A percentile compares a stretch with the other conserved stretches of the same genome.
Evolutionary conservation across 2,329 filamentous ascomycete genomes (phyloP).

Genomic region (Biscogniauxia marginata): DNA sequence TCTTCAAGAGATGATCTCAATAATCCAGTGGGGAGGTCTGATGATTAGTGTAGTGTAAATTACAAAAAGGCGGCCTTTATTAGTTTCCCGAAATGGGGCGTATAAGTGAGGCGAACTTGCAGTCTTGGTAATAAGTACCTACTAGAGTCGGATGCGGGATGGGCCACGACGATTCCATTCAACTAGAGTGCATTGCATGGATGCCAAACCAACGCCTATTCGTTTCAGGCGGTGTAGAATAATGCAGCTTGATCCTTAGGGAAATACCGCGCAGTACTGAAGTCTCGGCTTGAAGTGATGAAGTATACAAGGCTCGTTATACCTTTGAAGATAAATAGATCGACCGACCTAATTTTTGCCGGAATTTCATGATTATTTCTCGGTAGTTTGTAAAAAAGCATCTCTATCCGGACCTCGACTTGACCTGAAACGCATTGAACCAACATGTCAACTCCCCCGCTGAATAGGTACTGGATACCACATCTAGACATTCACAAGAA

Average conservation of each 20-base stretch:
- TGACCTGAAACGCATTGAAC: slow-evolving; percentile 5
- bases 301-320: not conserved
- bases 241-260: slow-evolving; percentile 6
- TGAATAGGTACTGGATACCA: slow-evolving; percentile 63
- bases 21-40: not conserved
- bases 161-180: slow-evolving; percentile 20
- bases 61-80: not conserved
- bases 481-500: slow-evolving; percentile 59
- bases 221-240: slow-evolving; percentile 20
- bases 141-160: slow-evolving; percentile 25
- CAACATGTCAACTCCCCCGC: slow-evolving; percentile 38
- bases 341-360: slow-evolving; percentile 1
- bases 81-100: slow-evolving; percentile 24
- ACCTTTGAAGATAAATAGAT: not conserved
- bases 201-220: slow-evolving; percentile 14
- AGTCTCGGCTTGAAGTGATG: not conserved
- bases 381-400: slow-evolving; percentile 7
- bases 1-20: not conserved
- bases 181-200: slow-evolving; percentile 22
- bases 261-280: not conserved
- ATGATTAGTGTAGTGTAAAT: not conserved
- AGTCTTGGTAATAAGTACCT: slow-evolving; percentile 20
- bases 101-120: slow-evolving; percentile 31
- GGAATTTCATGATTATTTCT: slow-evolving; percentile 15
- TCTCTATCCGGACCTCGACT: slow-evolving; percentile 5